These are phyloP conservation scores for Drechslera avenae DNA, from an alignment of 2,329 filamentous ascomycete genomes.

Conservation along the genomic window DNA sequence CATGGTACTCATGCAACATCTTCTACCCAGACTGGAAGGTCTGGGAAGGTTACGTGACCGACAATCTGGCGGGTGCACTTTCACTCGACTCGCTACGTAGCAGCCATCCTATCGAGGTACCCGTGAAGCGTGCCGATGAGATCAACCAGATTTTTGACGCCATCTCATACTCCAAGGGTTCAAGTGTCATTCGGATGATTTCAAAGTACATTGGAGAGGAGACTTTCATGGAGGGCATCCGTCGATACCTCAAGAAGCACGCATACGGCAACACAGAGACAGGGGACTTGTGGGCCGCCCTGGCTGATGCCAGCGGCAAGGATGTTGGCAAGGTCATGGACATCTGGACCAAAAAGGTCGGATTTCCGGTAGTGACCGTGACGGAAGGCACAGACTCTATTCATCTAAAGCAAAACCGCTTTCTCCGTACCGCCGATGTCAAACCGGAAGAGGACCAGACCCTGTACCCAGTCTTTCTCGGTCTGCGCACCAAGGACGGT, in stretches of 20 bases:
- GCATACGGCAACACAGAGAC: constrained; percentile 96
- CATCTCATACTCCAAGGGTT: constrained; percentile 97
- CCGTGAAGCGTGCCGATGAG: constrained; percentile 91
- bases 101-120: constrained; percentile 95
- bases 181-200: constrained; percentile 94
- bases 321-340: constrained; percentile 89
- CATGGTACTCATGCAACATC: constrained; percentile 88
- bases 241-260: constrained; percentile 91
- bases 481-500: constrained; percentile 81
- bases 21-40: constrained; percentile 99
- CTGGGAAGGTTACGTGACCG: constrained; percentile 93
- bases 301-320: constrained; percentile 88
- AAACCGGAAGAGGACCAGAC: constrained; percentile 90
- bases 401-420: constrained; percentile 91
- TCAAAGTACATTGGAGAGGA: constrained; percentile 94
- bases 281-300: constrained; percentile 84
- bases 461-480: constrained; percentile 87
- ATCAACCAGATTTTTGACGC: constrained; percentile 99
- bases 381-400: constrained; percentile 77
- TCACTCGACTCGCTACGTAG: constrained; percentile 88
- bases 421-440: constrained; percentile 88
- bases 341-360: constrained; percentile 96
- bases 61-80: constrained; percentile 86
- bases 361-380: constrained; percentile 88
- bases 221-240: constrained; percentile 87